phyloP scores from a whole-genome alignment of 352 stramenopile species.

The Salisapilia sapeloensis region DNA sequence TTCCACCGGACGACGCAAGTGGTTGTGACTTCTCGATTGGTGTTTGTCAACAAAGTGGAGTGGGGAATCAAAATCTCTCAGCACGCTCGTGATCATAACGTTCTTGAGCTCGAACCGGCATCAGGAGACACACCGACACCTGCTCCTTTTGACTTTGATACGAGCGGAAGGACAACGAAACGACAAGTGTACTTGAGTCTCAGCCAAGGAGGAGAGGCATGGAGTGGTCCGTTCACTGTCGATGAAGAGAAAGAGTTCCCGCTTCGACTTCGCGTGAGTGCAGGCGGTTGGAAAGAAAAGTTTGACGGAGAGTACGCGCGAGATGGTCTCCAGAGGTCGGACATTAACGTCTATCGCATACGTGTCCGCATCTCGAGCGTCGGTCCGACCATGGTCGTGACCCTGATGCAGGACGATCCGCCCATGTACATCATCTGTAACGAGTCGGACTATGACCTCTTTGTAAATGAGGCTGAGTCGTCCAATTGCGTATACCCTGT shows the following conservation, averaged over 20 bases:
- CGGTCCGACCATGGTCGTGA: slow-evolving; percentile 68
- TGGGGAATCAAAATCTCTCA: slow-evolving; percentile 61
- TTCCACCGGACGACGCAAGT: slow-evolving; percentile 81
- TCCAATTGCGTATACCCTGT: slow-evolving; percentile 49
- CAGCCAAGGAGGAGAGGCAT: slow-evolving; percentile 52
- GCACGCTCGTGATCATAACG: slow-evolving; percentile 34
- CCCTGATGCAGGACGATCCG: slow-evolving; percentile 49
- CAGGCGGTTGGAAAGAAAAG: slow-evolving; percentile 23
- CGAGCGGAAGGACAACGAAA: slow-evolving; percentile 21
- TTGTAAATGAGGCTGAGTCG: slow-evolving; percentile 46
- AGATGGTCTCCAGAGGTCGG: slow-evolving; percentile 22
- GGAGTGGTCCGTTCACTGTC: slow-evolving; percentile 66
- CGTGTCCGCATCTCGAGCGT: slow-evolving; percentile 64
- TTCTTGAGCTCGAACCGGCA: slow-evolving; percentile 35
- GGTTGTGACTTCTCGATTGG: slow-evolving; percentile 67
- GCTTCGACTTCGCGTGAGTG: slow-evolving; percentile 45
- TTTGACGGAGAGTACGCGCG: slow-evolving; percentile 14
- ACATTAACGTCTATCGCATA: slow-evolving; percentile 36
- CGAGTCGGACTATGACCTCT: slow-evolving; percentile 54
- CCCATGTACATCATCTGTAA: slow-evolving; percentile 80
- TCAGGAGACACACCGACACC: slow-evolving; percentile 14
- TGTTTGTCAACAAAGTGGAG: slow-evolving; percentile 76
- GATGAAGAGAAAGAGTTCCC: slow-evolving; percentile 79
- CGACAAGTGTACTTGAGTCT: slow-evolving; percentile 58
- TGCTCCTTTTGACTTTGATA: slow-evolving; percentile 61